phyloP scores from a whole-genome alignment of 345 rosid species.

The Gossypium thurberi region DNA sequence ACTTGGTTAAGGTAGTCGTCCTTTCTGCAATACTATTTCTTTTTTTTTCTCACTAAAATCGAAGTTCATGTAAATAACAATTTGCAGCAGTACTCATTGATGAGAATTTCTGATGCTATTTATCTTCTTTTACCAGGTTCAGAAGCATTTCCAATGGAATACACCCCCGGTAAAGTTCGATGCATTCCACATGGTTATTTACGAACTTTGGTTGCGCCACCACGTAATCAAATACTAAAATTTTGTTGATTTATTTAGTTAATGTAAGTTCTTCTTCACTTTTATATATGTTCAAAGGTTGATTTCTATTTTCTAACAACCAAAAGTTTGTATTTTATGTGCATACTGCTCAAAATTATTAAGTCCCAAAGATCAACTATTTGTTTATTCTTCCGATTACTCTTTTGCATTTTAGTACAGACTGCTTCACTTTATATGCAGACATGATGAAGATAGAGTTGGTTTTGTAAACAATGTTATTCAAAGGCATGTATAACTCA shows the following conservation, averaged over 20 bases:
- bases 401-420: background rate
- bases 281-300: conserved; percentile 1
- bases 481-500: background rate
- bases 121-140: conserved; percentile 47
- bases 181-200: conserved; percentile 95
- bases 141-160: conserved; percentile 95
- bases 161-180: conserved; percentile 67
- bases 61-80: background rate
- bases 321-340: conserved; percentile 12
- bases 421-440: background rate
- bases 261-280: background rate
- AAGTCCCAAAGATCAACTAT: background rate
- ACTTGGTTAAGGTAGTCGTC: conserved; percentile 64
- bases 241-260: conserved; percentile 15
- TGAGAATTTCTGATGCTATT: conserved; percentile 8
- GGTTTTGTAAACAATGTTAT: background rate
- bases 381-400: conserved; percentile 14
- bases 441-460: background rate
- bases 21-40: background rate
- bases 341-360: background rate
- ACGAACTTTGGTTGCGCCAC: conserved; percentile 89
- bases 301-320: conserved; percentile 5
- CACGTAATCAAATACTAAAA: conserved; percentile 72
- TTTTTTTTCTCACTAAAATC: conserved; percentile 1
- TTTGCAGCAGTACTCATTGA: background rate